Base-by-base conservation (phyloP, 257 asterid genomes). In the Cynanchum wilfordii region DNA sequence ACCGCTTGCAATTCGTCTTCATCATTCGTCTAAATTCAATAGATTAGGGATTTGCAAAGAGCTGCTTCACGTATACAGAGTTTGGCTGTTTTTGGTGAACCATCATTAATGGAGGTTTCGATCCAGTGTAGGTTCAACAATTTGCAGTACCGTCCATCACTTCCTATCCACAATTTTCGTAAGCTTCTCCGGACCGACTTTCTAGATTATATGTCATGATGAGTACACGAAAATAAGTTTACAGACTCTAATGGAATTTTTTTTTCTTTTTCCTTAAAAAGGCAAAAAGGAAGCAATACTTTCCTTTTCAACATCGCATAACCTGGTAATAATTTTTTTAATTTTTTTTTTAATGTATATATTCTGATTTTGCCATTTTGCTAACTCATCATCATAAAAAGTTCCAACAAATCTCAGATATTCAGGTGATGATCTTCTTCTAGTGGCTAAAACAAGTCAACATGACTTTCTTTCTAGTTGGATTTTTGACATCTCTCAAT, bases 51-150 rank as follows among this genome's bases (percentile, higher is more conserved):
- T 59, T 62, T 5, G 47, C 13, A 7, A 7, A 2, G 15, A 59
- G 7, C 40, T 10, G 20, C 42, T 1, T 24, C 25, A 62, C 24
- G 7, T 11, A 42, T 22, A 5, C 24, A 29, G 44, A 60, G 66
- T 27, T 29, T 29, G 10, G 66, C 4, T 6, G 66, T 33, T 29
- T 29, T 24, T 10, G 13, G 66, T 15, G 70, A 72, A 58, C 56
- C 45, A 16, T 17, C 50, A 60, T 56, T 70, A 62, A 75, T 79
- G 81, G 81, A 73, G 66, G 75, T 67, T 17, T 69, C 79, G 0
- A 16, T 27, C 52, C 73, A 58, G 54, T 71, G 63, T 11, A 79
- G 40, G 7, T 79, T 75, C 66, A 64, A 70, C 67, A 30, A 27
- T 59, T 70, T 79, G 58, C 70, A 55, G 59, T 25, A 49, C 52